Base-by-base conservation (phyloP, 2,329 filamentous ascomycete species). In the Fonsecaea erecta region DNA sequence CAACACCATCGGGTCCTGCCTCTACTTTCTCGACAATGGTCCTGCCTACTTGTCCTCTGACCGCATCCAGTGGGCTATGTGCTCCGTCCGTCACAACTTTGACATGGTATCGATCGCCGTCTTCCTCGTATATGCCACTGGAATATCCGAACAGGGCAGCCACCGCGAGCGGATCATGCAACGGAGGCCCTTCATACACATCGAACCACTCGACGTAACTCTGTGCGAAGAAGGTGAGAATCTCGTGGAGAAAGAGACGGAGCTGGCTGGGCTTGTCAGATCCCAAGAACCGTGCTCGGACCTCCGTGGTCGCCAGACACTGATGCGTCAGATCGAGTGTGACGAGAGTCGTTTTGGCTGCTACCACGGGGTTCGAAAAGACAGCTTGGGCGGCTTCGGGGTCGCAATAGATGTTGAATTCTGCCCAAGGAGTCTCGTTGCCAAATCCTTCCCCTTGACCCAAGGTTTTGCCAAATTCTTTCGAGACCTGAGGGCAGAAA, bases 81-180 rank as follows among this genome's bases (percentile, higher is more conserved):
- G 35, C 55, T 56, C 65, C 35, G 43, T 58, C 46, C 26, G 62
- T 63, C 52, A 65, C 65, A 28, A 67, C 77, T 92, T 90, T 54
- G 74, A 77, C 62, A 74, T 77, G 28, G 62, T 65, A 75, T 69
- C 78, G 73, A 73, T 79, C 73, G 51, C 82, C 82, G 60, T 76
- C 75, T 61, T 77, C 75, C 68, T 85, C 79, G 68, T 84, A 77
- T 69, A 86, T 86, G 11, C 78, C 75, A 35, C 79, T 70, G 24
- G 85, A 83, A 26, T 88, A 90, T 32, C 87, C 84, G 18, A 97
- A 81, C 1, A 92, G 82, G 1, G 90, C 90, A 1, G 92, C 91
- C 1, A 97, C 91, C 6, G 94, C 93, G 5, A 98, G 81, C 2
- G 94, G 94, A 76, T 98, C 95, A 77, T 98, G 94, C 12, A 97